Evolutionary conservation across 257 asterid species (phyloP).

Genomic region (Solanum lignicaule): DNA sequence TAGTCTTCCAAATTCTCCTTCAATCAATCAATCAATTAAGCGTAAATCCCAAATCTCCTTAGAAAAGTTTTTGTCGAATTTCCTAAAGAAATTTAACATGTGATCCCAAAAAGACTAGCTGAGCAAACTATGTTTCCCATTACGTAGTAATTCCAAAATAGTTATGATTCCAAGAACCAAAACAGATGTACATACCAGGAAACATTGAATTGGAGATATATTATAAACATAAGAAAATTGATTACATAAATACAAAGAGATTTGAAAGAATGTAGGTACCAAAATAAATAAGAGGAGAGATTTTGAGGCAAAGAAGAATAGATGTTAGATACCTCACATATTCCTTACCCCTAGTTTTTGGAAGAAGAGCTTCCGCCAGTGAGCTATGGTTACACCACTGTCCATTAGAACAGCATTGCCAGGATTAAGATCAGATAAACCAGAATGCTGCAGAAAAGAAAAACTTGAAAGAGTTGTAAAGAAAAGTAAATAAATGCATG

Average conservation of each 20-base stretch:
- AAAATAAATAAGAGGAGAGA: background rate
- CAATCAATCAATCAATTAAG: background rate
- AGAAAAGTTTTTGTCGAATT: background rate
- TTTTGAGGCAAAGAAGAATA: background rate
- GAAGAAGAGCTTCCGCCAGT: constrained; percentile 41
- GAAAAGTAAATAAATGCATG: too few relatives aligned
- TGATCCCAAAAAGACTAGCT: background rate
- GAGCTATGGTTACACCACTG: constrained; percentile 45
- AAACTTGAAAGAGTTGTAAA: constrained; percentile 2
- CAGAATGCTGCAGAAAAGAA: constrained; percentile 46
- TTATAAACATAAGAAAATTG: background rate
- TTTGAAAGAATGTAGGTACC: background rate
- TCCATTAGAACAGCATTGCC: constrained; percentile 42
- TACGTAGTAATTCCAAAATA: background rate
- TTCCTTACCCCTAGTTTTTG: constrained; percentile 36
- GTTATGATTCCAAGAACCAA: background rate
- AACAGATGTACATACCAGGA: background rate
- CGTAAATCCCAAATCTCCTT: background rate
- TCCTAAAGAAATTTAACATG: background rate
- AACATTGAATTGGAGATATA: background rate
- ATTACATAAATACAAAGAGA: background rate
- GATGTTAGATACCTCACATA: background rate
- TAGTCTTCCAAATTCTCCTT: background rate
- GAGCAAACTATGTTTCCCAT: background rate
- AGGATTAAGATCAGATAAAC: constrained; percentile 39